Evolutionary conservation across 176 grass and related monocot species (phyloP), one percentile per base, ranked within the genome.

Genomic region (Pharus latifolius): DNA sequence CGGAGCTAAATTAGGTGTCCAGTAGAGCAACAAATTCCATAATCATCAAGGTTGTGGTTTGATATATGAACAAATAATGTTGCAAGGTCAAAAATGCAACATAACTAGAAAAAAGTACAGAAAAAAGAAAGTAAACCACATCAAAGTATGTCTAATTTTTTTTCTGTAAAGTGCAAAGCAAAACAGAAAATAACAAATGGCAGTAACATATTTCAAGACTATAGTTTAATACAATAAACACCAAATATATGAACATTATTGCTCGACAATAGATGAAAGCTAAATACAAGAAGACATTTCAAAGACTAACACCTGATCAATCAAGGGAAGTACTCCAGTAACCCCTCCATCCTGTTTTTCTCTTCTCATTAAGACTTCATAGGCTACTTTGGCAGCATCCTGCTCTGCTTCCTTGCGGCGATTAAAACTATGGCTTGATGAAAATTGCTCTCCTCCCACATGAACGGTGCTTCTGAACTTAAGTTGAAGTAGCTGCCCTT

Each of bases 361-460:
- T 40, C 49, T 68, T 73, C n/a, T 15, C 38, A 70, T 1, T 35
- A 88, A 79, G 29, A 3, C 52, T 24, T 81, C 86, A 74, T 78
- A 78, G 10, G 86, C 83, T 19, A 78, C 16, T 75, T 50, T 81
- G 0, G 86, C 85, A 67, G 81, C 74, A 29, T 83, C 83, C 37
- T 84, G 71, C 57, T 94, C 79, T 1, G 91, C 91, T 47, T 94
- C 76, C 70, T 94, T 88, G 24, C 49, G 45, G 63, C 74, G 83
- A 42, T 5, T 44, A 76, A 84, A 85, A 75, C 41, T 61, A 40
- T 10, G 41, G 47, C 35, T 0, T 48, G 86, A 82, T 52, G 48
- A 76, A 60, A 87, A 94, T 24, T 3, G 10, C 62, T 80, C 8
- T 46, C 61, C 83, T 1, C 19, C 79, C 33, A 90, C 79, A 18